Base-by-base conservation (phyloP, 345 rosid genomes). In the Crucihimalaya himalaica region DNA sequence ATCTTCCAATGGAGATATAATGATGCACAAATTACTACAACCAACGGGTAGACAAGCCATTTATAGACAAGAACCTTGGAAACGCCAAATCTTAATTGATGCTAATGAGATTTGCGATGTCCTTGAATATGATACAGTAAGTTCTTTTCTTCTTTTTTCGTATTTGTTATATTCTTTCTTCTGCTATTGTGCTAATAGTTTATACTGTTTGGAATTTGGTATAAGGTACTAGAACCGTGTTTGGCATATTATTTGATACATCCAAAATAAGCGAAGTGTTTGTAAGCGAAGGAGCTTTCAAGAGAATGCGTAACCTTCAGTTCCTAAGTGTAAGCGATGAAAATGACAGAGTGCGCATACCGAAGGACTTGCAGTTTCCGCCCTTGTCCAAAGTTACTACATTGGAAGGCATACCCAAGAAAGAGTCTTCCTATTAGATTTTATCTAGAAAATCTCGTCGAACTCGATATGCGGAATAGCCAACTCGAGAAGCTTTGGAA, bases 401-500 rank as follows among this genome's bases (percentile, higher is more conserved):
- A 56, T 7, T 67, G 80, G 83, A 20, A 5, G 16, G 32, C 53
- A 21, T 80, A 15, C 18, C 78, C 83, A 0, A 16, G 21, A 3
- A 61, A 53, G 13, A 43, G 75, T 19, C 29, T 80, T 51, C 78
- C 83, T 21, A 2, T n/a, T 12, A 48, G n/a, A 5, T 62, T 68
- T n/a, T 2, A 12, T n/a, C 54, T 40, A 0, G 70, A 76, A 6
- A 29, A 67, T 4, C 70, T 66, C 8, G 72, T 76, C 0, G 63
- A 61, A 23, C 70, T 76, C 20, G 9, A 34, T 20, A 12, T 79
- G 34, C 23, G 4, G 4, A 0, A 11, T 5, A 56, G 80, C 67
- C 20, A 39, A 1, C 27, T 80, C 2, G 39, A 76, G 55, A 59
- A 61, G 29, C 52, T 80, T 0, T 80, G 80, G 78, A 28, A 35